These are phyloP conservation scores for Murraya koenigii DNA, from an alignment of 345 rosid species.

Conservation along the genomic window DNA sequence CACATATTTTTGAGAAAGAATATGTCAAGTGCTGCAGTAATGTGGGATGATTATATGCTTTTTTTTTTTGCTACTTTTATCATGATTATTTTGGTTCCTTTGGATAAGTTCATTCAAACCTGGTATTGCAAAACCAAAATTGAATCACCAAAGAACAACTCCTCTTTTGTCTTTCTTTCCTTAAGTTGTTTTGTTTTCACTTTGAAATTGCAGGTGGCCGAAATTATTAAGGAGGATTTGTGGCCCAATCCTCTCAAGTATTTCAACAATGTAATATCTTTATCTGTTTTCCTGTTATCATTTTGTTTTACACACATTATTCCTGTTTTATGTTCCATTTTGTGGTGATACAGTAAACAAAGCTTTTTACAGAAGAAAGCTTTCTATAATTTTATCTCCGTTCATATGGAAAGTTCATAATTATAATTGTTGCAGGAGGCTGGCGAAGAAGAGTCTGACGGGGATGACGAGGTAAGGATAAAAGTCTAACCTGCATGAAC, in stretches of 20 bases:
- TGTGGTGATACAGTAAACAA: slow-evolving; percentile 1
- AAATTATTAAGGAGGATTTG: slow-evolving; percentile 39
- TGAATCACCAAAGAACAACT: neutral
- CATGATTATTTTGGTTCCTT: neutral
- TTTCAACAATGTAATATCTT: slow-evolving; percentile 25
- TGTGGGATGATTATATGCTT: neutral
- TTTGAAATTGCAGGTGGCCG: slow-evolving; percentile 36
- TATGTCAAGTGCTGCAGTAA: neutral
- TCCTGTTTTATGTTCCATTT: neutral
- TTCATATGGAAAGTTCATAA: neutral
- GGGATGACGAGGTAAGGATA: slow-evolving; percentile 18
- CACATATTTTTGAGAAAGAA: neutral
- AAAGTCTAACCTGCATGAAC: neutral
- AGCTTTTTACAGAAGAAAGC: slow-evolving; percentile 9
- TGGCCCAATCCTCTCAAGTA: slow-evolving; percentile 46
- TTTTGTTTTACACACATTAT: neutral
- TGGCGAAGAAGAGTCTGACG: slow-evolving; percentile 16
- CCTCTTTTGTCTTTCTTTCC: neutral
- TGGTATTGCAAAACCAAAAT: neutral
- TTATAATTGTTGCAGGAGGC: slow-evolving; percentile 13
- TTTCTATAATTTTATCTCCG: neutral
- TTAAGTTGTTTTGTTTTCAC: neutral
- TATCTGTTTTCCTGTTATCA: neutral
- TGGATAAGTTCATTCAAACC: neutral
- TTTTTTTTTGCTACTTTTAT: neutral